Evolutionary conservation across 2,329 filamentous ascomycete species (phyloP).

Genomic region (Clarireedia paspali): DNA sequence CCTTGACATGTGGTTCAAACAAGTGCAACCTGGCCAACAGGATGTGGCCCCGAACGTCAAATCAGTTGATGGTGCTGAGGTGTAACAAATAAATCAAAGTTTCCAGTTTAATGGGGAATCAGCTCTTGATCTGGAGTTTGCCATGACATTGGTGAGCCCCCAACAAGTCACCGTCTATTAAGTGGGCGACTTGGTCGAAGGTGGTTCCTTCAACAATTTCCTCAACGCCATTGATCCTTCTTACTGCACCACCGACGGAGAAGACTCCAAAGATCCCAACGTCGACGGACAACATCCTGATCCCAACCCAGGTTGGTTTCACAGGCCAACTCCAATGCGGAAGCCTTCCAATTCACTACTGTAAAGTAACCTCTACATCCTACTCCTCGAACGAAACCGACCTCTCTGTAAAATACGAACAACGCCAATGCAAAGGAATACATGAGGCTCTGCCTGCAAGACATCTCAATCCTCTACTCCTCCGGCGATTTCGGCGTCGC

Average conservation of each 20-base stretch:
- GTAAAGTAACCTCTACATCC: slow-evolving; percentile 44
- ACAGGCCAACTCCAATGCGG: slow-evolving; percentile 39
- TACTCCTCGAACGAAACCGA: slow-evolving; percentile 48
- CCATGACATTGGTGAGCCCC: slow-evolving; percentile 43
- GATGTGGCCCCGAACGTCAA: slow-evolving; percentile 33
- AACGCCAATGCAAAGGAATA: slow-evolving; percentile 47
- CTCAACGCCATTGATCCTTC: slow-evolving; percentile 38
- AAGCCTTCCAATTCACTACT: slow-evolving; percentile 34
- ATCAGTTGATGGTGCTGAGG: slow-evolving; percentile 30
- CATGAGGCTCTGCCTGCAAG: slow-evolving; percentile 48
- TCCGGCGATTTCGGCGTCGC: slow-evolving; percentile 20
- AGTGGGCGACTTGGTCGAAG: slow-evolving; percentile 31
- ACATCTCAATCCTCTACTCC: slow-evolving; percentile 37
- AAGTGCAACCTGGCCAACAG: slow-evolving; percentile 35
- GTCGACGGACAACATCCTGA: slow-evolving; percentile 33
- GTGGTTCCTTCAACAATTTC: slow-evolving; percentile 26
- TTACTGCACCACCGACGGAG: slow-evolving; percentile 38
- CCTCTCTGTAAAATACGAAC: slow-evolving; percentile 39
- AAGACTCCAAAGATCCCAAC: slow-evolving; percentile 31
- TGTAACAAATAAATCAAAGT: slow-evolving; percentile 31
- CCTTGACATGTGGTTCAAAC: slow-evolving; percentile 40
- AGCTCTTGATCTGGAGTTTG: slow-evolving; percentile 32
- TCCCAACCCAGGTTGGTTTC: slow-evolving; percentile 27
- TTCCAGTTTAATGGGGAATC: slow-evolving; percentile 35
- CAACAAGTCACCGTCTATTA: slow-evolving; percentile 44